A percentile compares a stretch with the other conserved stretches of the same genome.
Evolutionary conservation across 345 rosid genomes (phyloP).

Genomic region (Hibiscus syriacus): DNA sequence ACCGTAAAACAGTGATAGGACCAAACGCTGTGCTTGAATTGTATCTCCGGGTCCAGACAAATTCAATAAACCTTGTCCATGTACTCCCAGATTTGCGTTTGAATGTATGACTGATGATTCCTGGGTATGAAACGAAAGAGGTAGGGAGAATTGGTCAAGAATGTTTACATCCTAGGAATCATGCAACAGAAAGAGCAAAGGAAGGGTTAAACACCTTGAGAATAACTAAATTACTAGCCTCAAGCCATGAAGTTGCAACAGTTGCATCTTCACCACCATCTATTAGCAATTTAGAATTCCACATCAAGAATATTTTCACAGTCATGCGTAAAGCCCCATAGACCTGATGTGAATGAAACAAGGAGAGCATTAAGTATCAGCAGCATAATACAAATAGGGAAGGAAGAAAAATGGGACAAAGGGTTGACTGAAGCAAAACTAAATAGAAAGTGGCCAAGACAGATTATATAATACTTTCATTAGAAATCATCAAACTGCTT

Average conservation of each 20-base stretch:
- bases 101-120: constrained; percentile 89
- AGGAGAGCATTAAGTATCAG: neutral
- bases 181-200: constrained; percentile 1
- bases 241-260: constrained; percentile 80
- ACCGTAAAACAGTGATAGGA: constrained; percentile 84
- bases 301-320: constrained; percentile 92
- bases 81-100: constrained; percentile 92
- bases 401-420: no score
- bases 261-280: constrained; percentile 82
- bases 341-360: constrained; percentile 38
- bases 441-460: neutral
- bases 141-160: constrained; percentile 8
- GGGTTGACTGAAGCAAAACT: neutral
- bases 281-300: constrained; percentile 85
- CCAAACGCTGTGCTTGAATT: constrained; percentile 92
- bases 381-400: no score
- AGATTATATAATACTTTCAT: neutral
- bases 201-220: constrained; percentile 53
- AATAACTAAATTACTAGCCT: constrained; percentile 85
- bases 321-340: constrained; percentile 96
- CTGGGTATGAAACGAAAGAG: constrained; percentile 38
- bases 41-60: constrained; percentile 84
- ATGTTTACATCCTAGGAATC: constrained; percentile 20
- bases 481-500: neutral
- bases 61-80: constrained; percentile 94